Evolutionary conservation across 2,329 filamentous ascomycete species (phyloP), one percentile per base, ranked within the genome.

Genomic region (Exserohilum turcica): DNA sequence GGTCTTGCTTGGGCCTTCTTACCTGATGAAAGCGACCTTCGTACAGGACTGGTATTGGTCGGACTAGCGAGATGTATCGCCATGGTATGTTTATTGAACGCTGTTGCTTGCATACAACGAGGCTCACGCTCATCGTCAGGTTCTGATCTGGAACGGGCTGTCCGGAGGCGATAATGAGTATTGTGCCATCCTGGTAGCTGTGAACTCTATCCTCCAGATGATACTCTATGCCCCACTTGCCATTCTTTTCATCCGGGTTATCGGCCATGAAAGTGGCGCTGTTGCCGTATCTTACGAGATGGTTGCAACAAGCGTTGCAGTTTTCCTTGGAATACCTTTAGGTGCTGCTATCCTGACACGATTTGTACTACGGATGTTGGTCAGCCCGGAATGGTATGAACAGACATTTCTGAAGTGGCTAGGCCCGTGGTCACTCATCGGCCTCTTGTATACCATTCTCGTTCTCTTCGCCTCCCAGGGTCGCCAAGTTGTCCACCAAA

Each of bases 401-500:
- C 68, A 77, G 1, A 78, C 82, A 2, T 92, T 93, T 69, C 65
- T 93, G 8, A 83, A 80, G 33, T 84, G 81, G 69, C 76, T 84
- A 1, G 82, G 84, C 0, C 91, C 90, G 0, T 87, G 84, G 82
- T 92, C 89, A 0, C 80, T 94, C 5, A 83, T 94, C 57, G 90
- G 90, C 1, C 80, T 95, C 7, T 77, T 95, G 0, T 94, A 91
- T 76, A 94, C 90, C 2, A 92, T 94, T 62, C 71, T 92, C 5
- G 84, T 94, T 1, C 80, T 94, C 3, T 94, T 95, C 68, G 90
- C 89, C 0, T 0, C 90, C 0, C 90, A 94, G 66, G 90, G 90
- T 3, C 74, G 77, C 15, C 85, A 86, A 42, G 90, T 94, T 1
- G 86, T 92, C 1, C 85, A 89, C 60, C 89, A 93, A 72, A 88